Base-by-base conservation (phyloP, 1,139 yeast genomes). In the Pichia sp. region DNA sequence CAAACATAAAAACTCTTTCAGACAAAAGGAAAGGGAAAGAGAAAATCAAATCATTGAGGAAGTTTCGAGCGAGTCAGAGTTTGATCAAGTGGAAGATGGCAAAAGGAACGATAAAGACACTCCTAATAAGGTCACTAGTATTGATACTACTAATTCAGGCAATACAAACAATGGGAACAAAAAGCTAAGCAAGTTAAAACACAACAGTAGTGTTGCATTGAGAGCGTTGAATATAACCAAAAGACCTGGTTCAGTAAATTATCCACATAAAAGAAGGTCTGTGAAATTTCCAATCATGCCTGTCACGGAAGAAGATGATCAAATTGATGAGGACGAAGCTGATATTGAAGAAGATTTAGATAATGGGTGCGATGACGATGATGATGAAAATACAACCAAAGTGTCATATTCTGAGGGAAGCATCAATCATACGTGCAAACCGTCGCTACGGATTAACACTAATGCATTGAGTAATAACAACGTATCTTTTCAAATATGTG, bases 11-110 rank as follows among this genome's bases (percentile, higher is more conserved):
- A 50, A 50, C 56, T 49, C 46, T 55, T 60, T 54, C 58, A 62
- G 57, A n/a, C n/a, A n/a, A n/a, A n/a, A n/a, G 49, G 33, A 60
- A 53, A 49, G 44, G 46, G 38, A 47, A 29, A 41, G 44, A 28
- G 51, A 55, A 44, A 55, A 59, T 27, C 55, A 57, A 31, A 60
- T 61, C 2, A 64, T 65, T 36, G 68, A 64, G 43, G 71, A 66
- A 45, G 66, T 63, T 41, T 55, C 55, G 35, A 58, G 48, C 11
- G 59, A 51, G 5, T 48, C 49, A n/a, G 56, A 48, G 11, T 48
- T 35, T 7, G 55, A 47, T 2, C 47, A 41, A 9, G 49, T 48
- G 6, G 54, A 46, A 26, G 51, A 49, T 29, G 46, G 39, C 46
- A 29, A 41, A 43, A 28, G 51, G 53, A 44, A 55, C 59, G 10